Evolutionary conservation across 192 early-diverging fungal species (phyloP), one percentile per base, ranked within the genome.

Genomic region (Phlyctochytrium bullatum): DNA sequence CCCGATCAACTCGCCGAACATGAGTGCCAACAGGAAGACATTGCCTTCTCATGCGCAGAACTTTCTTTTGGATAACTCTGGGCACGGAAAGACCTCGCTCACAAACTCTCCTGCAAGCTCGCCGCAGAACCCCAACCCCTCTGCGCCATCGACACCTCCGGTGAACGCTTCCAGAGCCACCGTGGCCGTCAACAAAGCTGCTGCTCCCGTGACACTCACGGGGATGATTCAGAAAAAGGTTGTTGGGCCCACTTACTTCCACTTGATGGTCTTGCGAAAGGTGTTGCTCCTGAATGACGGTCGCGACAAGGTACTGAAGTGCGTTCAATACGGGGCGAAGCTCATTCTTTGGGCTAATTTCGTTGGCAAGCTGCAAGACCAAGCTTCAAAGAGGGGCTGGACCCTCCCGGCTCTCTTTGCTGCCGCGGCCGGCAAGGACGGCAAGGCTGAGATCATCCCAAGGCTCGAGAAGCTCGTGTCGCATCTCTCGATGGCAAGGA

Each of bases 201-300:
- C n/a, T n/a, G n/a, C n/a, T n/a, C n/a, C n/a, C n/a, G n/a, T n/a
- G n/a, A n/a, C n/a, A n/a, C n/a, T n/a, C n/a, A n/a, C n/a, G n/a
- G n/a, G n/a, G n/a, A n/a, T n/a, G n/a, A n/a, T n/a, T n/a, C n/a
- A n/a, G n/a, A n/a, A n/a, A n/a, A n/a, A n/a, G n/a, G n/a, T n/a
- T n/a, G n/a, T n/a, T n/a, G n/a, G n/a, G n/a, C 40, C 40, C 6
- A 14, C 40, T 14, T 47, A 47, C 32, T 23, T 73, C 25, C 56
- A 59, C 0, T 23, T 71, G 28, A 56, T 80, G 10, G 64, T 88
- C 47, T 73, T 92, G n/a, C 81, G 86, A 31, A 83, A 84, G 60
- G 68, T 90, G 12, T 77, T 91, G 6, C 77, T 83, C 28, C 68
- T 89, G 20, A 83, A 88, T 52, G 93, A 94, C 63, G 93, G 93